Base-by-base conservation (phyloP, 78 protist genomes). In the Dictyostelium capitatum region DNA sequence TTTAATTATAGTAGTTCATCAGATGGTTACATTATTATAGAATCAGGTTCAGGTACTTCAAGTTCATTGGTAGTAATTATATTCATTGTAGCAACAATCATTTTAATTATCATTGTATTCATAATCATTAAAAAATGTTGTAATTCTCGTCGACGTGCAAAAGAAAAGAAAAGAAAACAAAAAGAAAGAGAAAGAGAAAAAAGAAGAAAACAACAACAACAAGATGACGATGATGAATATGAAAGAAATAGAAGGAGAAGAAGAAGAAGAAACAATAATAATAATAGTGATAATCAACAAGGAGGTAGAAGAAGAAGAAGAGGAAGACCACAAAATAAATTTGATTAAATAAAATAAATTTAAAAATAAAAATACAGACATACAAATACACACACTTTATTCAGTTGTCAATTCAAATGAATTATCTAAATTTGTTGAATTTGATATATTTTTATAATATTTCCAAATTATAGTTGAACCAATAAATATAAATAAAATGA, bases 161-260 rank as follows among this genome's bases (percentile, higher is more conserved):
- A 37, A 37, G 43, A 37, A 37, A 37, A 37, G 43, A 37, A 37
- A 37, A 37, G 43, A 62, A 62, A 62, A 25, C 70, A 62, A 62
- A 62, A 25, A 32, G n/a, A n/a, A n/a, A n/a, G n/a, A 25, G 28
- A 62, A 25, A 23, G 65, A n/a, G 20, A 57, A n/a, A 57, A 57
- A 57, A 57, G 67, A 57, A n/a, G 23, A 57, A 57, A 62, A 11
- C 70, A 62, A 23, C 69, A 59, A 59, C 69, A 59, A 62, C 37
- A 25, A 62, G 43, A 37, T 37, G 43, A 37, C 2, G 2, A 37
- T 37, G 43, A 37, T 37, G 43, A 37, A n/a, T n/a, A n/a, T n/a
- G n/a, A n/a, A n/a, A n/a, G n/a, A n/a, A n/a, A n/a, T n/a, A n/a
- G n/a, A n/a, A n/a, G n/a, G n/a, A n/a, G n/a, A 37, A 37, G 43